Evolutionary conservation across 2,329 filamentous ascomycete species (phyloP), one percentile per base, ranked within the genome.

Genomic region (Diaporthe citri): DNA sequence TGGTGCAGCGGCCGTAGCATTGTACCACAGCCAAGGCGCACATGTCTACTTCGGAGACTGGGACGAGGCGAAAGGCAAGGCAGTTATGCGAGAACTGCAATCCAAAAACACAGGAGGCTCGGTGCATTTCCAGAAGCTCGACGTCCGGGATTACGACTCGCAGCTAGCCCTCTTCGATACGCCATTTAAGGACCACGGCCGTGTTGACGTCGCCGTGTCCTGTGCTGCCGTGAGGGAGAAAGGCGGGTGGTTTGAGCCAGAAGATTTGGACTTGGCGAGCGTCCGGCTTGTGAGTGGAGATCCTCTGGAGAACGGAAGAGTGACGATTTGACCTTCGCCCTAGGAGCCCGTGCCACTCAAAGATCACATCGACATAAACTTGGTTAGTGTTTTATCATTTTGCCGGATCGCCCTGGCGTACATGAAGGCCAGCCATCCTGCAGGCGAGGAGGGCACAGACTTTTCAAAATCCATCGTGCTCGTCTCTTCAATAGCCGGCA

Each of bases 371-470:
- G 85, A 88, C 52, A 84, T 89, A 72, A 88, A 89, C 76, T 80
- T 89, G 7, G 81, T 83, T 7, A 88, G 86, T 12, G 84, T 84
- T 2, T 77, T 89, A 31, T 85, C 86, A 59, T 88, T 89, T 75
- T 82, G 85, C 5, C 82, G 87, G 1, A 84, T 90, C 17, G 88
- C 88, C 1, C 82, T 85, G 25, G 87, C 87, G 7, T 90, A 88
- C 76, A 82, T 89, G 56, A 88, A 79, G 82, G 82, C 73, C 77
- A 77, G 67, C 25, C 20, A 69, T n/a, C 75, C 78, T 28, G 31
- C 22, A 34, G 36, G 22, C 39, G 48, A 25, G 31, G 43, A 12
- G 31, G 43, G 15, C 41, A 15, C 34, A 3, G 25, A 41, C n/a
- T 72, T 76, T 41, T 74, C 74, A 0, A 79, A 78, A 34, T 85